phyloP scores from a whole-genome alignment of 2,329 filamentous ascomycete species.

The Alternaria incomplexa region DNA sequence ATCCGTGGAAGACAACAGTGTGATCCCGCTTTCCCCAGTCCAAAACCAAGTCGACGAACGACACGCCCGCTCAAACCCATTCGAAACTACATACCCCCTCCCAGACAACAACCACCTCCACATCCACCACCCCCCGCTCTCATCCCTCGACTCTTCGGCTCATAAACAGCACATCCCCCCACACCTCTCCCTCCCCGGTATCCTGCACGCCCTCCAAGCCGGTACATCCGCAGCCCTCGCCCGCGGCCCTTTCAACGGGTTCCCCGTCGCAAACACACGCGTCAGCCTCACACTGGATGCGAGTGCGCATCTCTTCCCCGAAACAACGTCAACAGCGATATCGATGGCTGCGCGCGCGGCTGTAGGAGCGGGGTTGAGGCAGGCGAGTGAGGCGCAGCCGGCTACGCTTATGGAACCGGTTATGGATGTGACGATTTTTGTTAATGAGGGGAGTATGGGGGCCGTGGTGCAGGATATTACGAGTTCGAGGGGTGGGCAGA shows the following conservation, averaged over 20 bases:
- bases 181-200: constrained; percentile 56
- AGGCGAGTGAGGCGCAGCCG: constrained; percentile 23
- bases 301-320: constrained; percentile 66
- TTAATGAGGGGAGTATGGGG: constrained; percentile 81
- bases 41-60: constrained; percentile 21
- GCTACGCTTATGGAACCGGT: constrained; percentile 87
- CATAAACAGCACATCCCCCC: constrained; percentile 59
- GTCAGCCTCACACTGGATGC: constrained; percentile 75
- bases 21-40: constrained; percentile 22
- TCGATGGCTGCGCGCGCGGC: constrained; percentile 69
- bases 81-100: constrained; percentile 36
- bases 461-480: constrained; percentile 83
- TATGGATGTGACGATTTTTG: constrained; percentile 86
- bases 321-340: constrained; percentile 69
- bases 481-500: constrained; percentile 73
- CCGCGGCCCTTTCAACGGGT: constrained; percentile 79
- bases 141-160: constrained; percentile 43
- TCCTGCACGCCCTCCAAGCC: constrained; percentile 69
- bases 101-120: constrained; percentile 73
- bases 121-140: constrained; percentile 60
- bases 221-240: constrained; percentile 84
- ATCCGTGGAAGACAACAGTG: constrained; percentile 57
- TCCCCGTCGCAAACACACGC: constrained; percentile 78
- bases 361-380: constrained; percentile 49
- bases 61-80: constrained; percentile 35